Conservation (phyloP, 108 stramenopile genomes). For the Stephanodiscus triporus region DNA sequence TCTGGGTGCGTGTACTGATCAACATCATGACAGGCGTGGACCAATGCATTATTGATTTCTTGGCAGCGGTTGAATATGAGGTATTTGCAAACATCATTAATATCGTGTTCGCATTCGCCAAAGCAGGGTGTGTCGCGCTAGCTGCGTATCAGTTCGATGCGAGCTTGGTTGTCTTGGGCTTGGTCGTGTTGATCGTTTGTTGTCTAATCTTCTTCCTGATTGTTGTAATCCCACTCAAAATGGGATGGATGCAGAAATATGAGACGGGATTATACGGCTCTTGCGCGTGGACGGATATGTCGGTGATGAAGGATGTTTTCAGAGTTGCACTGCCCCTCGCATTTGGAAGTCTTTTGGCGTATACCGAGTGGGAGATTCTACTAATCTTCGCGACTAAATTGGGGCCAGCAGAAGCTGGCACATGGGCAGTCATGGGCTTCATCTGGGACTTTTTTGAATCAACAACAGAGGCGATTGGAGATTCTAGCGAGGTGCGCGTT, state of each 20-base stretch:
- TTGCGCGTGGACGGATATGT: conserved; percentile 17
- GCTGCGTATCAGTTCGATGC: conserved; percentile 8
- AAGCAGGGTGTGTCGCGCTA: conserved; percentile 18
- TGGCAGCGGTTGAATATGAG: conserved; percentile 26
- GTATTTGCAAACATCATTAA: conserved; percentile 18
- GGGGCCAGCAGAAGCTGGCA: conserved; percentile 77
- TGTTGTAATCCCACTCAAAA: conserved; percentile 18
- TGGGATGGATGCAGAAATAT: conserved; percentile 28
- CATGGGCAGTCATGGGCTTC: conserved; percentile 74
- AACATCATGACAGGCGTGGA: conserved; percentile 15
- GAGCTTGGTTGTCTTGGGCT: conserved; percentile 38
- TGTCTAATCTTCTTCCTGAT: conserved; percentile 31
- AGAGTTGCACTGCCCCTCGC: conserved; percentile 59
- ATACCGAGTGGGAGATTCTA: conserved; percentile 77
- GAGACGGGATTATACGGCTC: conserved; percentile 11
- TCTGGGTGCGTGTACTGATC: conserved; percentile 26
- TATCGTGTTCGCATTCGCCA: not conserved
- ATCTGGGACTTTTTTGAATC: conserved; percentile 79
- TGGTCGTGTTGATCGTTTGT: conserved; percentile 15
- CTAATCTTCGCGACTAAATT: conserved; percentile 60
- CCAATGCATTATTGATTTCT: conserved; percentile 9
- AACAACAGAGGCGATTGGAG: conserved; percentile 73
- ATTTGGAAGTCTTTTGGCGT: conserved; percentile 66
- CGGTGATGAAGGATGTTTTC: conserved; percentile 50
- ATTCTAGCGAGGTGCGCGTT: conserved; percentile 73